These are phyloP conservation scores for Suillus sp. DNA, from an alignment of 768 basidiomycete genomes.

Conservation along the genomic window DNA sequence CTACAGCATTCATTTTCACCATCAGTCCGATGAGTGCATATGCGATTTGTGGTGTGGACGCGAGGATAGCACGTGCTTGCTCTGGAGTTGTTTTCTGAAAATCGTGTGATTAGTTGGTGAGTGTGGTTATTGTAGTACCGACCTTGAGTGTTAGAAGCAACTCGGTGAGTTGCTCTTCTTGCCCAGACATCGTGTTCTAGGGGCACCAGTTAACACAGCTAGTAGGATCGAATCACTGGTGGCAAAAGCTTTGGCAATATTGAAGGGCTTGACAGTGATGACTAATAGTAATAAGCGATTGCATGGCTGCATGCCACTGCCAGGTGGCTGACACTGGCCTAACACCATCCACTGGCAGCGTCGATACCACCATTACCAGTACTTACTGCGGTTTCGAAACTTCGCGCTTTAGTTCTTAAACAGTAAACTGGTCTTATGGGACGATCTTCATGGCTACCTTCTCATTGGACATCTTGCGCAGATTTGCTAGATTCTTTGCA, in stretches of 20 bases:
- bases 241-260: too few relatives aligned
- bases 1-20: constrained; percentile 75
- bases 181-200: constrained; percentile 47
- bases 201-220: background rate
- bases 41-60: constrained; percentile 72
- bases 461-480: background rate
- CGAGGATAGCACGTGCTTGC: constrained; percentile 68
- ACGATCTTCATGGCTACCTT: background rate
- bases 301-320: background rate
- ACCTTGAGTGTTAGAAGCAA: constrained; percentile 77
- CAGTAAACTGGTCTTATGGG: background rate
- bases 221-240: background rate
- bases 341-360: background rate
- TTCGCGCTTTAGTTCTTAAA: background rate
- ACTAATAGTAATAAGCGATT: background rate
- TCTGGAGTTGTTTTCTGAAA: constrained; percentile 72
- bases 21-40: constrained; percentile 77
- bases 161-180: constrained; percentile 71
- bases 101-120: constrained; percentile 6
- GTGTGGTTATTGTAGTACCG: constrained; percentile 6
- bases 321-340: background rate
- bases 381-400: background rate
- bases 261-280: background rate
- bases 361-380: background rate
- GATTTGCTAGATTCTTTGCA: background rate